These are phyloP conservation scores for Beauveria australis DNA, from an alignment of 2,329 filamentous ascomycete species.

Conservation along the genomic window DNA sequence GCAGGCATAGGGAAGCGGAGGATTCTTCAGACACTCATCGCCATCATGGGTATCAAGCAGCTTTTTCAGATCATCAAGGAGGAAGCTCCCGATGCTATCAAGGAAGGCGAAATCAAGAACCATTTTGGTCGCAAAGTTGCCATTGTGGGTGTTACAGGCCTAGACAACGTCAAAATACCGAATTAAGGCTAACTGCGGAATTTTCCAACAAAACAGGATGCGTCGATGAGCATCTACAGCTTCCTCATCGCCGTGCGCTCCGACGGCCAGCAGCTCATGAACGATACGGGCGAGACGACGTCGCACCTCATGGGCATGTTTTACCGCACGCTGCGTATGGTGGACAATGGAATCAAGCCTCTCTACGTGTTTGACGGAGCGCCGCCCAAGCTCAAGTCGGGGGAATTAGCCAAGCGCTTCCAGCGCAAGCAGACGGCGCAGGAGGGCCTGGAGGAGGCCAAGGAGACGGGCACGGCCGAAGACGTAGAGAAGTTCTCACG, in stretches of 20 bases:
- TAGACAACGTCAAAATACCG: background rate
- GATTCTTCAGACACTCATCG: conserved; percentile 2
- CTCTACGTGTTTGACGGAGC: conserved; percentile 97
- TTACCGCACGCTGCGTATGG: conserved; percentile 95
- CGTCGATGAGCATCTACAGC: conserved; percentile 97
- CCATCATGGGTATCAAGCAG: conserved; percentile 58
- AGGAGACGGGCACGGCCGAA: conserved; percentile 91
- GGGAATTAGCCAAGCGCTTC: conserved; percentile 91
- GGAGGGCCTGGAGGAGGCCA: conserved; percentile 86
- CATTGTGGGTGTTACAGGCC: conserved; percentile 56
- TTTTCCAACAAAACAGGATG: conserved; percentile 23
- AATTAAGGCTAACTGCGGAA: background rate
- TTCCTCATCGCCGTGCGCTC: conserved; percentile 97
- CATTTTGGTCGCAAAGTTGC: conserved; percentile 98
- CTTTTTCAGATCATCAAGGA: conserved; percentile 79
- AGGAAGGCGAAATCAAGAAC: conserved; percentile 96
- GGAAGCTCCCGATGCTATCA: conserved; percentile 90
- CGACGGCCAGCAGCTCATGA: conserved; percentile 92
- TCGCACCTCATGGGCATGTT: conserved; percentile 99
- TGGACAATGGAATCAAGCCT: conserved; percentile 98
- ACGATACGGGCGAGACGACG: conserved; percentile 89
- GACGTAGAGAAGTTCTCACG: conserved; percentile 98
- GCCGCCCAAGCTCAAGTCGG: conserved; percentile 94
- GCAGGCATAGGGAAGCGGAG: background rate
- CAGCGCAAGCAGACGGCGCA: conserved; percentile 89